Evolutionary conservation across 2,329 filamentous ascomycete genomes (phyloP).

Genomic region (Alternaria brassicicola): DNA sequence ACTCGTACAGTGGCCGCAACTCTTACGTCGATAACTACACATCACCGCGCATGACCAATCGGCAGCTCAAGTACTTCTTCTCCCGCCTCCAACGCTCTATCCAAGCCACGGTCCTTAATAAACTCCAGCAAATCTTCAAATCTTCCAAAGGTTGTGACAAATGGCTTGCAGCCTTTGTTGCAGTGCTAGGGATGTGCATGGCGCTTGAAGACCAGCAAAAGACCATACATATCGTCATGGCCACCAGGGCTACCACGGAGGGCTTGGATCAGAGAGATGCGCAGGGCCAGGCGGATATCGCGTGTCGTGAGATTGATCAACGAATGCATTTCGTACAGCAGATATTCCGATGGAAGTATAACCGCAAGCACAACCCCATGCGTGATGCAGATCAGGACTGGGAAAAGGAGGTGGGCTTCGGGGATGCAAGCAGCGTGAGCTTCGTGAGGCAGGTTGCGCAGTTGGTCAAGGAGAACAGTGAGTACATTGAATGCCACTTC

Average conservation of each 20-base stretch:
- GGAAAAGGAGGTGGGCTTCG: conserved; percentile 47
- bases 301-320: conserved; percentile 54
- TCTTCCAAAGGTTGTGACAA: conserved; percentile 52
- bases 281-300: conserved; percentile 45
- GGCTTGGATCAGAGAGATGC: conserved; percentile 32
- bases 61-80: conserved; percentile 60
- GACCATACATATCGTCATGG: conserved; percentile 53
- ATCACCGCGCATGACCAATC: conserved; percentile 56
- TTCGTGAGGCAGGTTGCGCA: conserved; percentile 49
- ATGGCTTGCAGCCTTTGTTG: conserved; percentile 55
- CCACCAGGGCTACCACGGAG: conserved; percentile 46
- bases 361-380: conserved; percentile 51
- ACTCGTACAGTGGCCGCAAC: conserved; percentile 41
- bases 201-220: conserved; percentile 56
- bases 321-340: conserved; percentile 53
- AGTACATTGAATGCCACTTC: conserved; percentile 17
- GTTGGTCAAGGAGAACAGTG: conserved; percentile 53
- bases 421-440: conserved; percentile 40
- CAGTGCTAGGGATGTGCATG: conserved; percentile 56
- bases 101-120: conserved; percentile 53
- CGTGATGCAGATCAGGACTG: conserved; percentile 46
- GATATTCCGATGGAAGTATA: conserved; percentile 57
- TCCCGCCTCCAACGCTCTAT: conserved; percentile 50
- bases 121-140: conserved; percentile 55
- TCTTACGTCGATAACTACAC: conserved; percentile 41